These are phyloP conservation scores for Geotrichum europaeum DNA, from an alignment of 1,139 yeast genomes.

Conservation along the genomic window DNA sequence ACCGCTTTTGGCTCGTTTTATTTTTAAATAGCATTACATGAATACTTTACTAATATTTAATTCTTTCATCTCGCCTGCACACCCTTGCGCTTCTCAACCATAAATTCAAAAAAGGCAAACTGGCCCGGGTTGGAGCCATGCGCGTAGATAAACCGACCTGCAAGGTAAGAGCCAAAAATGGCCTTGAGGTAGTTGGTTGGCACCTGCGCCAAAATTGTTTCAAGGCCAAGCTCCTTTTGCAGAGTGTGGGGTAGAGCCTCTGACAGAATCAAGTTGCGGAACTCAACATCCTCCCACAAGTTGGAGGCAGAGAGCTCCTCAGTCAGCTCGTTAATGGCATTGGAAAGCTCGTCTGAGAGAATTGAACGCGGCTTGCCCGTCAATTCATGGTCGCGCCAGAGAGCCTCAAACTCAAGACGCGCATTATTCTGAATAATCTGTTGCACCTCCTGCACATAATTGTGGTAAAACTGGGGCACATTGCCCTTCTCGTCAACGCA, in stretches of 20 bases:
- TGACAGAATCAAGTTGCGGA: conserved; percentile 68
- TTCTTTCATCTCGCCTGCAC: background rate
- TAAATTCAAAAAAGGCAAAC: conserved; percentile 73
- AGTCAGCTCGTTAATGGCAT: conserved; percentile 79
- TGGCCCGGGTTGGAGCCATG: conserved; percentile 80
- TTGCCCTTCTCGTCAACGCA: conserved; percentile 48
- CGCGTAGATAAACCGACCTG: conserved; percentile 83
- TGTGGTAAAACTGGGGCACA: conserved; percentile 68
- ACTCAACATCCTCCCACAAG: conserved; percentile 76
- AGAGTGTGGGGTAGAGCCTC: conserved; percentile 77
- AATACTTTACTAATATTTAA: background rate
- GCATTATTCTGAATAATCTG: conserved; percentile 71
- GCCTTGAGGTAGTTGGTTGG: conserved; percentile 87
- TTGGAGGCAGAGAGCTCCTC: conserved; percentile 82
- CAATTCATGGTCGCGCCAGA: conserved; percentile 69
- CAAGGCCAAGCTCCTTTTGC: conserved; percentile 68
- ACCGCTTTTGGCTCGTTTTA: too few species aligned
- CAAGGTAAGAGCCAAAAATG: conserved; percentile 82
- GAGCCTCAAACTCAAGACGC: conserved; percentile 71
- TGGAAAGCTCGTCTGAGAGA: conserved; percentile 78
- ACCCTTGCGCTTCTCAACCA: conserved; percentile 34
- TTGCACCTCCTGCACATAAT: conserved; percentile 82
- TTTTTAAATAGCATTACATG: too few species aligned
- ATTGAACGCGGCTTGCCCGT: conserved; percentile 71
- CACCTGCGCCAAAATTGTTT: conserved; percentile 63